phyloP scores from a whole-genome alignment of 192 early-diverging fungal genomes.

The Rhizoclosmatium sp. region DNA sequence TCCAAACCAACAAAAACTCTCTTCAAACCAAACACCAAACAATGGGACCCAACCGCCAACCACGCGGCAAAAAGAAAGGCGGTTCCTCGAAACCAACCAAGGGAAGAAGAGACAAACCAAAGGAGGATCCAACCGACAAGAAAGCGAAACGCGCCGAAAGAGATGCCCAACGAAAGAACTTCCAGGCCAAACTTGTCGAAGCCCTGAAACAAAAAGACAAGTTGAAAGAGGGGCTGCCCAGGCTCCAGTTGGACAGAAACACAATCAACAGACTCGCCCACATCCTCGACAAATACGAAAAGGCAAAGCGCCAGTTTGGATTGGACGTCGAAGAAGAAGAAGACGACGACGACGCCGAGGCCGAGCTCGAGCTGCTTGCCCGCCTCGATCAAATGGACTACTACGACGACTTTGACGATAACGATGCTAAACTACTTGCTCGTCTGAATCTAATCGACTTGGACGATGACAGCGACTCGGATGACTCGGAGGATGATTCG shows the following conservation, averaged over 20 bases:
- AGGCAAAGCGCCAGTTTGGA: slow-evolving; percentile 24
- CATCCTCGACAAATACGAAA: slow-evolving; percentile 32
- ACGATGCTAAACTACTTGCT: background rate
- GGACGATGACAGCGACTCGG: background rate
- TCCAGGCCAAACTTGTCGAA: background rate
- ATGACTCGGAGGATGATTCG: slow-evolving; percentile 16
- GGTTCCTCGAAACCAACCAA: background rate
- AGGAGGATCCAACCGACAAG: background rate
- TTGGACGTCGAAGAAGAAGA: slow-evolving; percentile 5
- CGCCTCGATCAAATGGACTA: background rate
- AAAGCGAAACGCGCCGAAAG: slow-evolving; percentile 3
- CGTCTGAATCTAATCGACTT: background rate
- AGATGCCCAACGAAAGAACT: background rate
- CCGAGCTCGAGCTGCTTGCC: slow-evolving; percentile 5
- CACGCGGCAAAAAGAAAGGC: background rate
- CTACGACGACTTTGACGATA: slow-evolving; percentile 2
- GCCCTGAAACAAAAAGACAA: background rate
- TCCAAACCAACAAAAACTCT: background rate
- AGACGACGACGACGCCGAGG: background rate
- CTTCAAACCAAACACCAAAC: background rate
- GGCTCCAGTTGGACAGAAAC: slow-evolving; percentile 4
- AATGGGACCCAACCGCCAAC: slow-evolving; percentile 10
- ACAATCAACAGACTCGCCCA: slow-evolving; percentile 6
- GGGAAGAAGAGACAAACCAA: background rate
- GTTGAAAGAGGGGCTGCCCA: background rate